These are phyloP conservation scores for Malus hybrid DNA, from an alignment of 331 rosid genomes.

Conservation along the genomic window DNA sequence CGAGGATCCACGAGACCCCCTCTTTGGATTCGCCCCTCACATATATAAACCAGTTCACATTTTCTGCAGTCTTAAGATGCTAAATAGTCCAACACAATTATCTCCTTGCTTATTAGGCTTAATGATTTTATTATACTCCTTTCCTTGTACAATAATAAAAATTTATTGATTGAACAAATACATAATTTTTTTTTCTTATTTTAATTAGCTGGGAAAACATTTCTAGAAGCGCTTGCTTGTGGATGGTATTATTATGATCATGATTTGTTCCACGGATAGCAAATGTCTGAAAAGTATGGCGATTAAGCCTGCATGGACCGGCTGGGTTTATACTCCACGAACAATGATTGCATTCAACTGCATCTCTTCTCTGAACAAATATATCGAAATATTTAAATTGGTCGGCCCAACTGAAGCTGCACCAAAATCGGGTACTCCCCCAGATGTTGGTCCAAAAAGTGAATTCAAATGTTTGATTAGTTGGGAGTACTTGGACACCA, in stretches of 20 bases:
- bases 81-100: too few species aligned
- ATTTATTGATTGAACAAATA: too few species aligned
- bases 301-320: background rate
- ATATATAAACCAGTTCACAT: too few species aligned
- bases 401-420: background rate
- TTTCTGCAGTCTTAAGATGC: too few species aligned
- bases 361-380: background rate
- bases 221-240: background rate
- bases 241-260: background rate
- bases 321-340: background rate
- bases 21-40: too few species aligned
- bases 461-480: background rate
- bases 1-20: too few species aligned
- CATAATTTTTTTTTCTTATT: too few species aligned
- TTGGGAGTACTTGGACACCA: background rate
- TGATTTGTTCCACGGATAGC: background rate
- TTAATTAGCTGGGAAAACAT: too few species aligned
- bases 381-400: background rate
- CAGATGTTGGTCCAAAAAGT: background rate
- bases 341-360: background rate
- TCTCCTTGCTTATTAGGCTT: too few species aligned
- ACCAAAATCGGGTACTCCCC: background rate
- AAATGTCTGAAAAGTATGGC: background rate
- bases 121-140: too few species aligned
- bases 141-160: too few species aligned